Conservation (phyloP, 345 rosid genomes). For the Rubroshorea leprosula region DNA sequence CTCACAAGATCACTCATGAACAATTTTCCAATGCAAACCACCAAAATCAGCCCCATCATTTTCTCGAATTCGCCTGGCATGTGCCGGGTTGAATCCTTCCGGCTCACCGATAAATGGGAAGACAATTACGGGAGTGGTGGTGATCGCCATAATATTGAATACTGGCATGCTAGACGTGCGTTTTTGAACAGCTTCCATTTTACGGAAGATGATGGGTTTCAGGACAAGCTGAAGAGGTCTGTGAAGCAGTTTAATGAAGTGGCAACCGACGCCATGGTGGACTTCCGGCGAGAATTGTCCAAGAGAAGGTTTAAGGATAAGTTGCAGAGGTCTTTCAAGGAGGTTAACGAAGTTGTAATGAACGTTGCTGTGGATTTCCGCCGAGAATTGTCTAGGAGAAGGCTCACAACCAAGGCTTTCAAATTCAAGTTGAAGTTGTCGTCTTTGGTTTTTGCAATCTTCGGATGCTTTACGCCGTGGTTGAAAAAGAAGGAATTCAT, state of each 20-base stretch:
- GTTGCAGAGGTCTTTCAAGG: constrained; percentile 29
- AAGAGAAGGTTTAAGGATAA: constrained; percentile 11
- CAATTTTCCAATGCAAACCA: constrained; percentile 16
- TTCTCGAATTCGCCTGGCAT: constrained; percentile 10
- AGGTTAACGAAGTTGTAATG: constrained; percentile 16
- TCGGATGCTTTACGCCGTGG: constrained; percentile 38
- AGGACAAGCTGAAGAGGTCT: constrained; percentile 1
- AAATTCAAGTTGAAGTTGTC: constrained; percentile 25
- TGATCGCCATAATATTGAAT: constrained; percentile 24
- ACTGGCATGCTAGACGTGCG: constrained; percentile 45
- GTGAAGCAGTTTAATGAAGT: constrained; percentile 3
- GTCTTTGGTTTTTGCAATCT: constrained; percentile 13
- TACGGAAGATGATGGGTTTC: constrained; percentile 8
- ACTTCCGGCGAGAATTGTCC: background rate
- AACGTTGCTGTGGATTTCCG: constrained; percentile 13
- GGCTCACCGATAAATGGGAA: constrained; percentile 19
- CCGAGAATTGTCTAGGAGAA: constrained; percentile 19
- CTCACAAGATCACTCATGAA: background rate
- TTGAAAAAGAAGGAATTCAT: constrained; percentile 20
- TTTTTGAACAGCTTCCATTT: constrained; percentile 44
- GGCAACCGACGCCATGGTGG: background rate
- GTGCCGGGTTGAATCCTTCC: background rate
- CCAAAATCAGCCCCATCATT: constrained; percentile 18
- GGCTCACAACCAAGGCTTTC: constrained; percentile 24
- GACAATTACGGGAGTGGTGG: constrained; percentile 18